Percentiles rank a stretch among this genome's conserved stretches.
These are phyloP conservation scores for Spongospora subterranea DNA, from an alignment of 208 protist genomes.

Conservation along the genomic window DNA sequence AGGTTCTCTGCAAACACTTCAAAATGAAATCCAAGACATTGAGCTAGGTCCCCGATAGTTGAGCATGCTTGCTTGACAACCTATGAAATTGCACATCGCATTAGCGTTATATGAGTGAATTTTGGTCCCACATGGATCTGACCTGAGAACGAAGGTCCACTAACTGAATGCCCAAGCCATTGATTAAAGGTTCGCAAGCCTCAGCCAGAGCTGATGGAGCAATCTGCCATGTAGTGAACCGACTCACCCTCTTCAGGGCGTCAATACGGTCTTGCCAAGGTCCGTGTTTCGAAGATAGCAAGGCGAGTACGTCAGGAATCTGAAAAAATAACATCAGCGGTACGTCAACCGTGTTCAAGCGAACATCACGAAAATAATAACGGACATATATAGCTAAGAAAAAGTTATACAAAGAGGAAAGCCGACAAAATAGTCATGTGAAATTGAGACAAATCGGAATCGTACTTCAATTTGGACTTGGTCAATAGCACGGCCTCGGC, in stretches of 20 bases:
- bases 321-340: too few relatives aligned
- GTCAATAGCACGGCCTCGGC: constrained; percentile 17
- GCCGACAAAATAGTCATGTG: not conserved
- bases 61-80: constrained; percentile 43
- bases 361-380: too few relatives aligned
- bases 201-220: constrained; percentile 18
- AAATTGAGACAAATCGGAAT: not conserved
- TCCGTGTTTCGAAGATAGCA: not conserved
- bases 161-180: not conserved
- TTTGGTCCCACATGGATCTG: not conserved
- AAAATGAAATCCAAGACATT: constrained; percentile 34
- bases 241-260: not conserved
- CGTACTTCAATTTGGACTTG: constrained; percentile 7
- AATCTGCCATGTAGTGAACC: not conserved
- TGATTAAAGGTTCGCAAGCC: not conserved
- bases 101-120: not conserved
- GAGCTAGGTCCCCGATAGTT: not conserved
- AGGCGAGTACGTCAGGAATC: not conserved
- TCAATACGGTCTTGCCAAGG: not conserved
- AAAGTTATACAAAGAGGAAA: not conserved
- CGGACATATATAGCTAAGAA: too few relatives aligned
- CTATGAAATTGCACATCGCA: not conserved
- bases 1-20: not conserved
- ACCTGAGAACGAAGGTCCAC: constrained; percentile 28
- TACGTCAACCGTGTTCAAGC: too few relatives aligned